Evolutionary conservation across 805 yeast genomes (phyloP), one percentile per base, ranked within the genome.

Genomic region (Cyberlindnera galapagoensis): DNA sequence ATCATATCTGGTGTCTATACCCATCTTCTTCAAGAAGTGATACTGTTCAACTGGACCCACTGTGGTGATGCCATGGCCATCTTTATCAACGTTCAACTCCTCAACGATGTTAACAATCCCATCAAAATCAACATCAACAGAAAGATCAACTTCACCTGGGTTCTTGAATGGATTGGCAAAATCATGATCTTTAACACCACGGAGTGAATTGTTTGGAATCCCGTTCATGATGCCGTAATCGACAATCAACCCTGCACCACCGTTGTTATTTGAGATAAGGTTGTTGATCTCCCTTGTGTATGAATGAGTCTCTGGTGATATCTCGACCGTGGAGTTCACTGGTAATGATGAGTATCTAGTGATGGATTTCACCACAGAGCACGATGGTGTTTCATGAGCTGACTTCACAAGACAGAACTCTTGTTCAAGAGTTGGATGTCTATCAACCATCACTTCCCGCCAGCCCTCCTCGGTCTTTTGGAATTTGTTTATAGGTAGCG

Each of bases 111-210:
- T 41, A 10, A 57, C 58, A 32, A 85, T 54, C 16, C 80, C 79
- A 18, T 64, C 68, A 51, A 85, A 85, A 53, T 85, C 95, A 9
- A 85, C 95, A 51, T 85, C 94, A 0, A 80, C 78, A 0, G 94
- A 81, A 19, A 85, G 61, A 58, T 85, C 95, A 4, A 82, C 88
- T 21, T 74, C 70, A 2, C 95, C 95, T 0, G 92, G 92, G 10
- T 65, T 64, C n/a, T 54, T 62, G 38, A 82, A 79, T 2, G 95
- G 94, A 15, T 78, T 72, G 1, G 80, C 88, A 46, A 84, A 69
- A 43, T 72, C 70, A 53, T 85, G 94, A 42, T 74, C 62, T 44
- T 69, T 65, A 39, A 85, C 83, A 1, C 86, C 95, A 21, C 95
- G 63, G 21, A 85, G 62, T 0, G 87, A 66, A 45, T 79, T 74